These are phyloP conservation scores for Curvularia spicifera DNA, from an alignment of 2,329 filamentous ascomycete genomes.

Conservation along the genomic window DNA sequence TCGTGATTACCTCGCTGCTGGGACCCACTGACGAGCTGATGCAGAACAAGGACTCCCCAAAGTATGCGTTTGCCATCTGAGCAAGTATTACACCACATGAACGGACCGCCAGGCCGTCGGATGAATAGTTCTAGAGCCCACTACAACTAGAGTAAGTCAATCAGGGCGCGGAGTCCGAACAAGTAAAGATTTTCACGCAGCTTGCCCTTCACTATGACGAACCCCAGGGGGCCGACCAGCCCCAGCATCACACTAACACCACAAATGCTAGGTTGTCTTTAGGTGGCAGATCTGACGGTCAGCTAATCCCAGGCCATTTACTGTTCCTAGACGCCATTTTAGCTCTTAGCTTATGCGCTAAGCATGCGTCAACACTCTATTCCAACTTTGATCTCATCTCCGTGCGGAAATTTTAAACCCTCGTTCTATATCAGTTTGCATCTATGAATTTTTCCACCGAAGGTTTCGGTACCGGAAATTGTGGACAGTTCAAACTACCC, in stretches of 20 bases:
- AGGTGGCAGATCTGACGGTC: slow-evolving; percentile 23
- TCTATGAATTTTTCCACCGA: slow-evolving; percentile 15
- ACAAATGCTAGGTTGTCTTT: slow-evolving; percentile 27
- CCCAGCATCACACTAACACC: slow-evolving; percentile 7
- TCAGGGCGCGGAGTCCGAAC: slow-evolving; percentile 21
- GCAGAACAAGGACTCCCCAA: not conserved
- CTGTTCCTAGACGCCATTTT: slow-evolving; percentile 22
- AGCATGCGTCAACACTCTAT: slow-evolving; percentile 40
- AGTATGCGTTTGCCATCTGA: slow-evolving; percentile 4
- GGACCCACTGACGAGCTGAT: not conserved
- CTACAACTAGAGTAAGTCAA: slow-evolving; percentile 18
- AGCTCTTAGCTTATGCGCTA: slow-evolving; percentile 31
- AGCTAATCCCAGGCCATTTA: slow-evolving; percentile 17
- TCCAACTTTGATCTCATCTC: slow-evolving; percentile 38
- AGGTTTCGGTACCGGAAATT: slow-evolving; percentile 19
- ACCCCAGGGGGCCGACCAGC: slow-evolving; percentile 14
- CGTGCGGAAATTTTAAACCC: slow-evolving; percentile 25
- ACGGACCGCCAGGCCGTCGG: slow-evolving; percentile 45
- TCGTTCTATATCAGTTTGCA: slow-evolving; percentile 22
- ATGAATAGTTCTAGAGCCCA: slow-evolving; percentile 31
- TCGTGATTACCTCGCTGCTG: not conserved
- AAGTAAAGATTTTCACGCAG: slow-evolving; percentile 36
- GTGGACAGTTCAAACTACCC: slow-evolving; percentile 28
- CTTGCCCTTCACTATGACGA: slow-evolving; percentile 21
- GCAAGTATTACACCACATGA: slow-evolving; percentile 12